Evolutionary conservation across 2,329 filamentous ascomycete species (phyloP).

Genomic region (Colletotrichum eleusines): DNA sequence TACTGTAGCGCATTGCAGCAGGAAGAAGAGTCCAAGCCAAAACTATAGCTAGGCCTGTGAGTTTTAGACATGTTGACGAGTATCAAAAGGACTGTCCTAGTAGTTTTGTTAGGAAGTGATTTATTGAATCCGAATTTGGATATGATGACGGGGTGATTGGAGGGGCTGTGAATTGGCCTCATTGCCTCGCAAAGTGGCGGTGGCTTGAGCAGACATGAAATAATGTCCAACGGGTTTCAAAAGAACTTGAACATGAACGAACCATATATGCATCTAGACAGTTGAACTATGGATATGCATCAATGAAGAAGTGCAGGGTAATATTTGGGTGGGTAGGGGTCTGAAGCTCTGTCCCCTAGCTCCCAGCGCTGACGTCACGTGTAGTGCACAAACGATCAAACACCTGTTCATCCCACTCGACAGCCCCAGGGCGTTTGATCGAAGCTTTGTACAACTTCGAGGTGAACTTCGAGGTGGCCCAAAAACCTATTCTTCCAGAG

Average conservation of each 20-base stretch:
- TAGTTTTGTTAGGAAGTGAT: background rate
- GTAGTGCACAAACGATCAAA: constrained; percentile 10
- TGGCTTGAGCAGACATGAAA: background rate
- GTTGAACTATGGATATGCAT: background rate
- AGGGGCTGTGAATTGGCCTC: constrained; percentile 3
- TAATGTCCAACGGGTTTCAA: background rate
- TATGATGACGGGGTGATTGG: background rate
- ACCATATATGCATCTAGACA: background rate
- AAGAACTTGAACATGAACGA: background rate
- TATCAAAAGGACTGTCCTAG: background rate
- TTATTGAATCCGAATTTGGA: background rate
- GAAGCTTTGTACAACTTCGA: constrained; percentile 14
- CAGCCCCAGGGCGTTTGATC: constrained; percentile 7
- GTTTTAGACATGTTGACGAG: background rate
- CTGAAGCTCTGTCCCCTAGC: constrained; percentile 12
- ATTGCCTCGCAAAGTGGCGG: background rate
- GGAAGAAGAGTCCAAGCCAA: background rate
- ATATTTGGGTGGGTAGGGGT: background rate
- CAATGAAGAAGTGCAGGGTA: background rate
- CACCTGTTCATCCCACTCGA: constrained; percentile 27
- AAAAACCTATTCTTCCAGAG: background rate
- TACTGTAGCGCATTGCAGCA: no score
- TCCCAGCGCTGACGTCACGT: constrained; percentile 39
- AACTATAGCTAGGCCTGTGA: no score
- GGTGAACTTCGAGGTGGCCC: no score